These are phyloP conservation scores for Saccharomyces hybrid DNA, from an alignment of 1,139 yeast genomes.

Conservation along the genomic window DNA sequence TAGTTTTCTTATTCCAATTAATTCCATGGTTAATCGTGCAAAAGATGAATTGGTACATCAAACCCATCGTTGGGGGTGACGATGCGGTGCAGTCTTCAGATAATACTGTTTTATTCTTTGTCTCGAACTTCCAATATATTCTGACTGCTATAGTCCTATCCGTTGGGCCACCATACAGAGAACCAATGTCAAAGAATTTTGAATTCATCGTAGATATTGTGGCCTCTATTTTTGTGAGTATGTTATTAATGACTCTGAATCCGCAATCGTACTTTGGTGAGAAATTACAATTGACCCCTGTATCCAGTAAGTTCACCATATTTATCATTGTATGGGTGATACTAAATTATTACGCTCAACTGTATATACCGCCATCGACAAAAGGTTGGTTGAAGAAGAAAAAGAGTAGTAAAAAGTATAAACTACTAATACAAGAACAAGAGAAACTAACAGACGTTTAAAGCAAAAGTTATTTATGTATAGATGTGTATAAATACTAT, in stretches of 20 bases:
- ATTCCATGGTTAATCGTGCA: constrained; percentile 57
- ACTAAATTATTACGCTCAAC: constrained; percentile 42
- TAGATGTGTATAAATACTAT: not conserved
- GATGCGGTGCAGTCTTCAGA: constrained; percentile 83
- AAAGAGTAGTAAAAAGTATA: constrained; percentile 34
- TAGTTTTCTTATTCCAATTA: constrained; percentile 60
- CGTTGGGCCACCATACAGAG: constrained; percentile 93
- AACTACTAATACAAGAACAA: constrained; percentile 9
- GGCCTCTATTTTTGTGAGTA: constrained; percentile 43
- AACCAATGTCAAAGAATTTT: constrained; percentile 56
- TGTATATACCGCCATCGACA: constrained; percentile 29
- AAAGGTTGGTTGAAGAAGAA: constrained; percentile 32
- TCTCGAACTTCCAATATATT: constrained; percentile 83
- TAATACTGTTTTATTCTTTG: constrained; percentile 75
- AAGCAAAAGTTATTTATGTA: not conserved
- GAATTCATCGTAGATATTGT: constrained; percentile 65
- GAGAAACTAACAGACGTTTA: not conserved
- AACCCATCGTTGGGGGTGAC: constrained; percentile 79
- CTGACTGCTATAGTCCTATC: constrained; percentile 74
- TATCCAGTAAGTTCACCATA: constrained; percentile 46
- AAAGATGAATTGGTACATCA: constrained; percentile 62
- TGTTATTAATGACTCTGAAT: constrained; percentile 42
- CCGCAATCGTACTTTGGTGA: constrained; percentile 50
- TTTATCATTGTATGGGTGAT: constrained; percentile 42
- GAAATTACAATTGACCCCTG: constrained; percentile 66